Conservation (phyloP, 2,329 filamentous ascomycete genomes). For the Fusarium haematococcum region DNA sequence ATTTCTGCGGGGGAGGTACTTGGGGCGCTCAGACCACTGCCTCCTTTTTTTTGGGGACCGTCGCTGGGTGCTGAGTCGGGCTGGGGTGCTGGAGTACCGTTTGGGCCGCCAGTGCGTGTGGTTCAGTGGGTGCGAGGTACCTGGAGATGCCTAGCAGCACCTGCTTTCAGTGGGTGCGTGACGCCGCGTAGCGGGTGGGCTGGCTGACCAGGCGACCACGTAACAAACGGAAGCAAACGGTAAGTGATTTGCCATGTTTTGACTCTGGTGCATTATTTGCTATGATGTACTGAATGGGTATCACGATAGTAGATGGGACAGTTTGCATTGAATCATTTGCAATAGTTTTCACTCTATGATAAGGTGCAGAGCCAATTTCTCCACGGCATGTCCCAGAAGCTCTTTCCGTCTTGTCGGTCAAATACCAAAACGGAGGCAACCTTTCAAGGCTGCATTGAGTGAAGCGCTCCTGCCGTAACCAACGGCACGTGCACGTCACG, state of each 20-base stretch:
- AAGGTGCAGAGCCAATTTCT: not conserved
- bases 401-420: not conserved
- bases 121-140: slow-evolving; percentile 10
- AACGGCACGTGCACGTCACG: slow-evolving; percentile 10
- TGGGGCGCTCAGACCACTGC: slow-evolving; percentile 45
- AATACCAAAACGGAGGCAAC: not conserved
- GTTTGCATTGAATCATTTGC: not conserved
- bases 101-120: not conserved
- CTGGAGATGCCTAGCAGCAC: not conserved
- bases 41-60: slow-evolving; percentile 45
- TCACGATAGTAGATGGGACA: not conserved
- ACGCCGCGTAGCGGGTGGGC: not conserved
- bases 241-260: not conserved
- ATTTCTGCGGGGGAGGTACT: slow-evolving; percentile 44
- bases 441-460: not conserved
- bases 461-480: not conserved
- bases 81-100: not conserved
- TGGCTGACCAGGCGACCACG: slow-evolving; percentile 21
- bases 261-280: not conserved
- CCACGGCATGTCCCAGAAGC: not conserved
- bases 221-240: slow-evolving; percentile 17
- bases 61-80: not conserved
- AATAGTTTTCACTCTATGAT: not conserved
- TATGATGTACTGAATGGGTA: not conserved
- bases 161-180: slow-evolving; percentile 1